These are phyloP conservation scores for Phytophthora europaea DNA, from an alignment of 352 stramenopile species.

Conservation along the genomic window DNA sequence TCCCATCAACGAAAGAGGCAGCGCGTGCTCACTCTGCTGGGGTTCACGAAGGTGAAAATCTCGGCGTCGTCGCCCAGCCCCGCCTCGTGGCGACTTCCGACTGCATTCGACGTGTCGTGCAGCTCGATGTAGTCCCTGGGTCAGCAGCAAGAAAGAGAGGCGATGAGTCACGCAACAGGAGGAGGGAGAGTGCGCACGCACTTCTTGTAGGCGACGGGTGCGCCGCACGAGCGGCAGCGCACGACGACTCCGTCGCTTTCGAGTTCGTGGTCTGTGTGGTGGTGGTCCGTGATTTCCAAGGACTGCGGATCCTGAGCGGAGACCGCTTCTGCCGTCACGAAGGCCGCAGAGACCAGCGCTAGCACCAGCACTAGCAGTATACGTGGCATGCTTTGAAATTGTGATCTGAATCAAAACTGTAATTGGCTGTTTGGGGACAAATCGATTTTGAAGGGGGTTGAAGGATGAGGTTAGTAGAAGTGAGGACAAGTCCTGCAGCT, in stretches of 20 bases:
- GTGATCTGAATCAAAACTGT: constrained; percentile 8
- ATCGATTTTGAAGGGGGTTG: background rate
- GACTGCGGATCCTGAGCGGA: constrained; percentile 6
- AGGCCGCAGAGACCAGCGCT: constrained; percentile 21
- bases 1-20: background rate
- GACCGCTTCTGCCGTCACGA: constrained; percentile 15
- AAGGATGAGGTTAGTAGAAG: too few species aligned
- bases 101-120: constrained; percentile 78
- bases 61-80: constrained; percentile 61
- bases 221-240: constrained; percentile 84
- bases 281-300: constrained; percentile 22
- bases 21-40: constrained; percentile 56
- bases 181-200: constrained; percentile 32
- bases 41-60: constrained; percentile 85
- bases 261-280: constrained; percentile 27
- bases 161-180: constrained; percentile 11
- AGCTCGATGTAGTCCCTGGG: constrained; percentile 77
- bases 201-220: constrained; percentile 72
- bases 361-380: constrained; percentile 30
- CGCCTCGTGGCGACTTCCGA: constrained; percentile 59
- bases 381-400: constrained; percentile 38
- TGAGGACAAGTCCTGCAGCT: background rate
- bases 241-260: constrained; percentile 50
- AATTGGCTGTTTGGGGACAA: background rate
- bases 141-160: background rate